Evolutionary conservation across 306 rosid genomes (phyloP).

Genomic region (Adenanthera pavonina): DNA sequence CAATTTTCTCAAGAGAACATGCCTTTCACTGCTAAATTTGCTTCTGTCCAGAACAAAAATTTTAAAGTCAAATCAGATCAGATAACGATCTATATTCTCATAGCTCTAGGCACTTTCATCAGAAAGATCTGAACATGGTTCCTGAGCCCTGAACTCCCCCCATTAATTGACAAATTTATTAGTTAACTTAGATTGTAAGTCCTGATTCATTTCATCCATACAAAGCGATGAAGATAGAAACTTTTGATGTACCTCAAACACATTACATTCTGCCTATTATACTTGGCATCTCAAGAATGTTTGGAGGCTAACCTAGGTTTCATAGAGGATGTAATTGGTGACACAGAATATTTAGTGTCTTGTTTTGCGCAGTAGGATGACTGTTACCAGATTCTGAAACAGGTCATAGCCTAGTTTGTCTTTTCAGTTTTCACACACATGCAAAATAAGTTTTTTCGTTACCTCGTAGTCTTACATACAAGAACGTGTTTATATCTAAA

Average conservation of each 20-base stretch:
- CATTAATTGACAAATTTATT: background rate
- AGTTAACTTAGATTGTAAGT: background rate
- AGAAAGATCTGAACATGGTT: background rate
- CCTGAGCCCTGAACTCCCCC: background rate
- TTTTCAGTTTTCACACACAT: background rate
- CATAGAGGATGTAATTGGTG: background rate
- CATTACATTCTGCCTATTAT: background rate
- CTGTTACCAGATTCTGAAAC: slow-evolving; percentile 12
- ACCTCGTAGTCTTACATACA: background rate
- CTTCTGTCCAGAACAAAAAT: background rate
- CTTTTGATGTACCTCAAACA: background rate
- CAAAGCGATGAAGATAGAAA: background rate
- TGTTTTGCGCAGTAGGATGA: background rate
- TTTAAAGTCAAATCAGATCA: background rate
- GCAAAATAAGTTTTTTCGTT: background rate
- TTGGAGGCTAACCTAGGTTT: background rate
- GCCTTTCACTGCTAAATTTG: background rate
- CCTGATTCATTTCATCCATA: background rate
- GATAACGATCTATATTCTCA: background rate
- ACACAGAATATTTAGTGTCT: background rate
- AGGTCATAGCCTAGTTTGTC: background rate
- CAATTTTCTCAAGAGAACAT: background rate
- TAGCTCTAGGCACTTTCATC: background rate
- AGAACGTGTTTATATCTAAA: background rate
- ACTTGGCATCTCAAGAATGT: background rate